A percentile compares a stretch with the other conserved stretches of the same genome.
phyloP scores from a whole-genome alignment of 257 asterid species.

The Lycium barbarum region DNA sequence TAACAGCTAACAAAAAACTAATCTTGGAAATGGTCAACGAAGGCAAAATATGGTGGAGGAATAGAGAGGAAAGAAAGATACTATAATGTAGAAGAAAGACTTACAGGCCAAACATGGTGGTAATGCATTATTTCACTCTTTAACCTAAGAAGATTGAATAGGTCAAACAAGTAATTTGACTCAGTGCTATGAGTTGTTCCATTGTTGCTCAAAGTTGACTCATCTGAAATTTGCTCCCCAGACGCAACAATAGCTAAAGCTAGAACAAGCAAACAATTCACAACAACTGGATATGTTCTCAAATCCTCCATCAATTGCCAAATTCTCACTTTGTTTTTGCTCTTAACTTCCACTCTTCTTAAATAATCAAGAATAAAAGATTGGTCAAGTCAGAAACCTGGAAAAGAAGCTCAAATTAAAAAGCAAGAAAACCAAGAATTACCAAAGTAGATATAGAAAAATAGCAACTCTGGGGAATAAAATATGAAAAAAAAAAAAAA shows the following conservation, averaged over 20 bases:
- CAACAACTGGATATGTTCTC: constrained; percentile 35
- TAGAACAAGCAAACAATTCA: constrained; percentile 42
- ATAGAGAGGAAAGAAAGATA: background rate
- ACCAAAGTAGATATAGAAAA: background rate
- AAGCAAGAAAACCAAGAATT: constrained; percentile 21
- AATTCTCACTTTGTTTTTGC: constrained; percentile 31
- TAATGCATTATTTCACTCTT: constrained; percentile 34
- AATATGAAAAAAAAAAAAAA: background rate
- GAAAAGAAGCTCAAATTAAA: constrained; percentile 35
- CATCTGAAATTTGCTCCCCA: constrained; percentile 42
- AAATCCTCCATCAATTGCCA: constrained; percentile 45
- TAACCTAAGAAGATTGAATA: constrained; percentile 37
- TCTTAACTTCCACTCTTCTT: constrained; percentile 28
- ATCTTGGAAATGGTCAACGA: background rate
- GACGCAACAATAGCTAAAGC: constrained; percentile 44
- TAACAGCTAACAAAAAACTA: background rate
- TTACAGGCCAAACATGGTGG: constrained; percentile 67
- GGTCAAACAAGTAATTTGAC: constrained; percentile 40
- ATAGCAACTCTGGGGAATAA: background rate
- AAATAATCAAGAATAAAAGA: constrained; percentile 29
- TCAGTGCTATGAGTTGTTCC: constrained; percentile 37
- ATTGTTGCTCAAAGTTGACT: constrained; percentile 38
- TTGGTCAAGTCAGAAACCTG: constrained; percentile 25
- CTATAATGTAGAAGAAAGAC: background rate
- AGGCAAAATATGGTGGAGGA: background rate